Conservation (phyloP, 257 asterid genomes). For the Nicotiana sylvestris region DNA sequence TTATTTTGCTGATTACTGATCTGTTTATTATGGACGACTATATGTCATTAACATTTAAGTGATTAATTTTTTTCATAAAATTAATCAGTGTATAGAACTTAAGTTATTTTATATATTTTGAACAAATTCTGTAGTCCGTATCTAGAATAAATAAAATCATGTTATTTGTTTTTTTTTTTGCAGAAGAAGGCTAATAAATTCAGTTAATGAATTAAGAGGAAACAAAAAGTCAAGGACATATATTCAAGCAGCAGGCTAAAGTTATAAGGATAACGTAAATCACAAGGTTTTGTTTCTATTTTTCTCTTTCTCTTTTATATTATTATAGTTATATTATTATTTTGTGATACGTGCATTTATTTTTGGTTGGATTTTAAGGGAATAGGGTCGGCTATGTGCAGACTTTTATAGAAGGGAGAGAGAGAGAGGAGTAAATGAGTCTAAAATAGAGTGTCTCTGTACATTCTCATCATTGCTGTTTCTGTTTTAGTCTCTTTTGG, state of each 20-base stretch:
- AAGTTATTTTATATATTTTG: no score
- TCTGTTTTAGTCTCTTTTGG: conserved; percentile 13
- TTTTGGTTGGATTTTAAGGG: background rate
- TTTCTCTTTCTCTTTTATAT: background rate
- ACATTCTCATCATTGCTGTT: conserved; percentile 33
- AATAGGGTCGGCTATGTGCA: conserved; percentile 2
- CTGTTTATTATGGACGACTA: no score
- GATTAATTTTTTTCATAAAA: no score
- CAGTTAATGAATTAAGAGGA: background rate
- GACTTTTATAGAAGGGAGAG: background rate
- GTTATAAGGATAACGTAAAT: conserved; percentile 2
- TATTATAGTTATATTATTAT: background rate
- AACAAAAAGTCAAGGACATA: conserved; percentile 15
- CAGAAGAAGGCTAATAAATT: conserved; percentile 12
- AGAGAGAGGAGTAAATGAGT: background rate
- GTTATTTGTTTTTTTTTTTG: background rate
- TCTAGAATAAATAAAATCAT: background rate
- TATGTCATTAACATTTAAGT: no score
- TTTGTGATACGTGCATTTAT: background rate
- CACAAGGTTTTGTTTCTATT: conserved; percentile 22
- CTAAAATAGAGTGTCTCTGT: conserved; percentile 8
- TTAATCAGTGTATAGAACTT: no score
- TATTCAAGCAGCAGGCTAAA: background rate
- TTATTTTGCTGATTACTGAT: no score
- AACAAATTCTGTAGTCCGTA: background rate